Percentiles rank a stretch among this genome's conserved stretches.
These are phyloP conservation scores for Nicotiana attenuata DNA, from an alignment of 257 asterid species.

Conservation along the genomic window DNA sequence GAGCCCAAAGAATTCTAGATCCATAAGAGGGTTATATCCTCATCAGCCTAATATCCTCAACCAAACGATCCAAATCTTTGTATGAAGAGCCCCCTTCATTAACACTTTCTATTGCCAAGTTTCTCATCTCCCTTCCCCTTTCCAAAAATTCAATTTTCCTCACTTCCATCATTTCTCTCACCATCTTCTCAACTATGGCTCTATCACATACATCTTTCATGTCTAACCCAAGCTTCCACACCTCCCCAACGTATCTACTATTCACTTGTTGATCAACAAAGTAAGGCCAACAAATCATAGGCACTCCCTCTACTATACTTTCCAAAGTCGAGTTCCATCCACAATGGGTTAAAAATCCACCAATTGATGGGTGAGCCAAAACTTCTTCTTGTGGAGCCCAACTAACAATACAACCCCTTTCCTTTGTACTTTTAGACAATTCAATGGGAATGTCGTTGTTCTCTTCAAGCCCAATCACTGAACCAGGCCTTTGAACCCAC, in stretches of 20 bases:
- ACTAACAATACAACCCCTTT: slow-evolving; percentile 1
- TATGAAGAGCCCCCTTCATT: slow-evolving; percentile 10
- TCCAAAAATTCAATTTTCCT: background rate
- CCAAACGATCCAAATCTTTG: background rate
- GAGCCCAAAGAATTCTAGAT: too few species aligned
- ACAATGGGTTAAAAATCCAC: slow-evolving; percentile 11
- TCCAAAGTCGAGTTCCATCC: slow-evolving; percentile 11
- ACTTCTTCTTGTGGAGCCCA: slow-evolving; percentile 22
- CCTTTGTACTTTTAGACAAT: background rate
- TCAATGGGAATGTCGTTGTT: background rate
- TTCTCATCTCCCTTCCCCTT: background rate
- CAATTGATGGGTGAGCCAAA: slow-evolving; percentile 4
- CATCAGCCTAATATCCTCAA: background rate
- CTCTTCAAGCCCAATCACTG: background rate
- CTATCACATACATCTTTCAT: slow-evolving; percentile 20
- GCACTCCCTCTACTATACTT: too few species aligned
- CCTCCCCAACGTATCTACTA: slow-evolving; percentile 10
- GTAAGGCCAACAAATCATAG: slow-evolving; percentile 13
- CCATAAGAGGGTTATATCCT: background rate
- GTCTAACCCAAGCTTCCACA: slow-evolving; percentile 17
- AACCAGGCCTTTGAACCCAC: slow-evolving; percentile 12
- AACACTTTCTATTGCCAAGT: background rate
- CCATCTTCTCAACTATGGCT: background rate
- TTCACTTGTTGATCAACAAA: slow-evolving; percentile 2
- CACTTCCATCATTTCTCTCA: slow-evolving; percentile 4